These are phyloP conservation scores for Plasmodium ovale DNA, from an alignment of 169 alveolate species.

Conservation along the genomic window DNA sequence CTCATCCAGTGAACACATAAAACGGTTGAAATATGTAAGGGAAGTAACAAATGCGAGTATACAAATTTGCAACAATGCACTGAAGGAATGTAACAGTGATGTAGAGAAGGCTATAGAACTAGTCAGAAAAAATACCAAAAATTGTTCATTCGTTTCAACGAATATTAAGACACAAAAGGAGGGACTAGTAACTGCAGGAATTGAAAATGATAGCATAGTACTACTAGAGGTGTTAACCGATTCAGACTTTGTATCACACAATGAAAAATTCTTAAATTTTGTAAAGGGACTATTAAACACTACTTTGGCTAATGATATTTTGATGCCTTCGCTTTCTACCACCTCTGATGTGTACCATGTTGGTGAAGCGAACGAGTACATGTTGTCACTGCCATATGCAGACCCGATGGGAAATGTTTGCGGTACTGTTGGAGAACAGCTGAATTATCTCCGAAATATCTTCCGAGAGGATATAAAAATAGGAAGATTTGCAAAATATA, in stretches of 20 bases:
- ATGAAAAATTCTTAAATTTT: slow-evolving; percentile 31
- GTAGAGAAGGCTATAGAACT: slow-evolving; percentile 54
- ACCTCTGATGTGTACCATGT: background rate
- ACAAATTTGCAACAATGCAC: slow-evolving; percentile 53
- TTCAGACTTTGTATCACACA: slow-evolving; percentile 54
- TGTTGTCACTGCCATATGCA: slow-evolving; percentile 22
- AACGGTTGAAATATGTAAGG: slow-evolving; percentile 49
- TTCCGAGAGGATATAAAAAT: slow-evolving; percentile 64
- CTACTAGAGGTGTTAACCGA: slow-evolving; percentile 51
- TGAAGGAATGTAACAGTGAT: slow-evolving; percentile 54
- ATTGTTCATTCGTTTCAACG: slow-evolving; percentile 22
- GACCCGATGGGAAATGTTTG: background rate
- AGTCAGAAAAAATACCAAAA: slow-evolving; percentile 37
- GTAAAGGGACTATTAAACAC: slow-evolving; percentile 1
- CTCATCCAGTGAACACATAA: slow-evolving; percentile 28
- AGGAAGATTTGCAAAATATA: slow-evolving; percentile 39
- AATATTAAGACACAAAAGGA: slow-evolving; percentile 52
- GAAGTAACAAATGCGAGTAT: slow-evolving; percentile 69
- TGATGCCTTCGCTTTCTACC: background rate
- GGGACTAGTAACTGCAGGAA: slow-evolving; percentile 27
- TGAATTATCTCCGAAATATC: slow-evolving; percentile 60
- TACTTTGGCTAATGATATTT: background rate
- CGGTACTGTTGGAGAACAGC: slow-evolving; percentile 36
- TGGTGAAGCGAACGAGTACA: background rate
- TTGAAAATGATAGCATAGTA: slow-evolving; percentile 13